phyloP scores from a whole-genome alignment of 176 grass and related monocot species.

The Leersia perrieri region DNA sequence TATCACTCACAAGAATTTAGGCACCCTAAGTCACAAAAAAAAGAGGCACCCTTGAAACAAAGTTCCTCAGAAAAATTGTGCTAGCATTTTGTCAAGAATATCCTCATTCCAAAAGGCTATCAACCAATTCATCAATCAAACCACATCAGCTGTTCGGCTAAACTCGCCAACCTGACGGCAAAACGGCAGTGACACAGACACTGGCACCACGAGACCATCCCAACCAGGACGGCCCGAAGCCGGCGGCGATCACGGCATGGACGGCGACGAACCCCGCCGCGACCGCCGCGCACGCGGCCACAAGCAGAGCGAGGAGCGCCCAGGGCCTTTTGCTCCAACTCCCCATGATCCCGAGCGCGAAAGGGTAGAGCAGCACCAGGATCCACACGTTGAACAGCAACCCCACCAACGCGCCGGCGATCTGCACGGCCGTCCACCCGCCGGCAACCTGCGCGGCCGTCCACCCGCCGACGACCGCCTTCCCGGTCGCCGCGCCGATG shows the following conservation, averaged over 20 bases:
- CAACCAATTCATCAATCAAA: no score
- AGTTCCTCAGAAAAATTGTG: no score
- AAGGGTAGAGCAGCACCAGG: slow-evolving; percentile 13
- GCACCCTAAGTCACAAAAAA: no score
- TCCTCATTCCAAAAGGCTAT: no score
- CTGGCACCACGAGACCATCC: background rate
- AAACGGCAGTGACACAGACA: background rate
- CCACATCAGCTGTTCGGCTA: background rate
- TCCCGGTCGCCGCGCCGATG: background rate
- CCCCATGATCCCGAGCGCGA: slow-evolving; percentile 10
- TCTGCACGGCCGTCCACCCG: background rate
- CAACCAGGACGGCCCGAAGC: background rate
- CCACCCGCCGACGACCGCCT: background rate
- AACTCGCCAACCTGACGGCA: background rate
- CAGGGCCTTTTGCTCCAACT: background rate
- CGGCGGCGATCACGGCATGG: background rate
- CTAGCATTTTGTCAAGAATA: no score
- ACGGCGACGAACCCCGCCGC: slow-evolving; percentile 5
- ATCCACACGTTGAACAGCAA: slow-evolving; percentile 8
- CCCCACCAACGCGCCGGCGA: background rate
- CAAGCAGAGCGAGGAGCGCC: background rate
- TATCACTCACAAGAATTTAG: no score
- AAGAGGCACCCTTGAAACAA: no score
- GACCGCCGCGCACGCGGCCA: background rate
- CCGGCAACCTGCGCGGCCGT: background rate